Base-by-base conservation (phyloP, 768 basidiomycete genomes). In the Leccinum obscurum region DNA sequence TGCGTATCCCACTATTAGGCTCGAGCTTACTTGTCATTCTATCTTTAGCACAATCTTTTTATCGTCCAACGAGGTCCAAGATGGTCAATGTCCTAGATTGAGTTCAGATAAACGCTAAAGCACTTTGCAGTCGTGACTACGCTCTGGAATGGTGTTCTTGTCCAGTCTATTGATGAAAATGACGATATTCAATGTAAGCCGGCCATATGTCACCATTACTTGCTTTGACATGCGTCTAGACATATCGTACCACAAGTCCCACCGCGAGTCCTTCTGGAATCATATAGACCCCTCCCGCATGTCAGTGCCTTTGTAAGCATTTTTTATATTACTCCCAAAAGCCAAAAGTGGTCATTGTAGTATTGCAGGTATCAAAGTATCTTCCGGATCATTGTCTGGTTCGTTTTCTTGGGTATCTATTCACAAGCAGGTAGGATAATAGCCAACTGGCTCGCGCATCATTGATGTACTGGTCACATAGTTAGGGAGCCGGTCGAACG, bases 21-120 rank as follows among this genome's bases (percentile, higher is more conserved):
- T 60, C 50, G 17, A 59, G 20, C 17, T 57, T 26, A 28, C 48
- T 62, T 11, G 57, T 52, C 56, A 50, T 54, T 35, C 20, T 24
- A 10, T 59, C 15, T 57, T 6, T 55, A 93, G 92, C 64, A 82
- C 85, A 6, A 90, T 92, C 65, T 95, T 95, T 71, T 73, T 95
- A 46, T 93, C 93, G 10, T 95, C 92, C 0, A 86, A 72, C 52
- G 93, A 95, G 75, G 86, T 92, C 14, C 93, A 96, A 71, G 83
- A 89, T 68, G 87, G 92, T 90, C 58, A 57, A 77, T 66, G 48
- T 35, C 6, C 30, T 11, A 2, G 15, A 55, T n/a, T 24, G 22
- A 26, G 54, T n/a, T 4, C 22, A 54, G 10, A 5, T 37, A 24
- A 50, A 56, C 32, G 39, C 57, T 68, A 20, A 69, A 14, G 49